Percentiles rank a stretch among this genome's conserved stretches.
These are phyloP conservation scores for Thymus mandschuricus DNA, from an alignment of 257 asterid genomes.

Conservation along the genomic window DNA sequence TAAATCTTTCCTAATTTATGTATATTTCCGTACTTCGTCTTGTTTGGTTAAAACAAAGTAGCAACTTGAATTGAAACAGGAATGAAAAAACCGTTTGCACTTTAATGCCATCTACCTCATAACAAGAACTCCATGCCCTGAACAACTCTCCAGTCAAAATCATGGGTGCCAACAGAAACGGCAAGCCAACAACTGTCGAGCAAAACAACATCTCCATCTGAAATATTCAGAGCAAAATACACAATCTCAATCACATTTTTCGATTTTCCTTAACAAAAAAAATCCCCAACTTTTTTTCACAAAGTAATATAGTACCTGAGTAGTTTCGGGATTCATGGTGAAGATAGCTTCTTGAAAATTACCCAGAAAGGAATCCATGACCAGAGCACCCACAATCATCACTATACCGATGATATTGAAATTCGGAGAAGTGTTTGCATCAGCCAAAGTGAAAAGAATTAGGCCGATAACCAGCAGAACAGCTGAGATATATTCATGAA, in stretches of 20 bases:
- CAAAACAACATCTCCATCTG: slow-evolving; percentile 92
- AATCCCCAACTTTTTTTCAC: background rate
- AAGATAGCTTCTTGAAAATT: slow-evolving; percentile 93
- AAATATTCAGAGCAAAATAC: slow-evolving; percentile 12
- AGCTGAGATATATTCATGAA: slow-evolving; percentile 83
- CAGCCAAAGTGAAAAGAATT: slow-evolving; percentile 84
- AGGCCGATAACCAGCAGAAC: slow-evolving; percentile 71
- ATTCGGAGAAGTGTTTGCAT: slow-evolving; percentile 85
- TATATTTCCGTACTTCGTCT: background rate
- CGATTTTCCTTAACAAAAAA: too few relatives aligned
- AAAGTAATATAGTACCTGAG: slow-evolving; percentile 57
- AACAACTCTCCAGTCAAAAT: slow-evolving; percentile 75
- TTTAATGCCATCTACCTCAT: slow-evolving; percentile 45
- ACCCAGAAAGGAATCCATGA: slow-evolving; percentile 92
- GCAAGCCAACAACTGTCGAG: slow-evolving; percentile 82
- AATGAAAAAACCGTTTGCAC: too few relatives aligned
- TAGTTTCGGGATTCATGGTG: slow-evolving; percentile 80
- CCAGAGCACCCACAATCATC: slow-evolving; percentile 82
- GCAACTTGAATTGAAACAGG: background rate
- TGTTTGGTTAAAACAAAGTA: background rate
- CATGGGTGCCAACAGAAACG: slow-evolving; percentile 79
- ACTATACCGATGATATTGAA: slow-evolving; percentile 73
- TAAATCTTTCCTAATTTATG: background rate
- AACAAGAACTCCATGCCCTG: slow-evolving; percentile 78
- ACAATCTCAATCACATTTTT: background rate